Evolutionary conservation across 257 asterid genomes (phyloP).

Genomic region (Solanum lycopersicoides): DNA sequence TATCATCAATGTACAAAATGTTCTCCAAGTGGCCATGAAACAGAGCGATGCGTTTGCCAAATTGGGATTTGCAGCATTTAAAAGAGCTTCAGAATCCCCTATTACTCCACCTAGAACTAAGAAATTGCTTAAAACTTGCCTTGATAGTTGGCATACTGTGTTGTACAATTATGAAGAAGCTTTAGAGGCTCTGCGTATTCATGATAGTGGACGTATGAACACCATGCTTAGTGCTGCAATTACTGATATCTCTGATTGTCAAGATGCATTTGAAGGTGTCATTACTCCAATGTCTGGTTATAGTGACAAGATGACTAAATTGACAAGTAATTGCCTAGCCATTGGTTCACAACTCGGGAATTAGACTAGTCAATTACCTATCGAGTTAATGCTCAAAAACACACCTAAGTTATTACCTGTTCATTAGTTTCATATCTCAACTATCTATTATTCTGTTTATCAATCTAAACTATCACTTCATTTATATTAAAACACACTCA

Average conservation of each 20-base stretch:
- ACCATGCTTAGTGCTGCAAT: slow-evolving; percentile 16
- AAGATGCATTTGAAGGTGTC: not conserved
- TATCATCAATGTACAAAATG: not conserved
- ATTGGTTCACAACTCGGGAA: slow-evolving; percentile 1
- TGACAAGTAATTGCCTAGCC: slow-evolving; percentile 16
- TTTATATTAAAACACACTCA: not conserved
- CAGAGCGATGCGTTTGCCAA: slow-evolving; percentile 7
- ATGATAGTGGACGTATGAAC: slow-evolving; percentile 7
- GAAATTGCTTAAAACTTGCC: slow-evolving; percentile 5
- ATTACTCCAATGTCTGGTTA: not conserved
- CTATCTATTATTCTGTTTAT: not conserved
- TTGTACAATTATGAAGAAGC: slow-evolving; percentile 4
- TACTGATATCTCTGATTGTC: slow-evolving; percentile 10
- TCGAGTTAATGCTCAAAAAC: not conserved
- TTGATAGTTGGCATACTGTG: slow-evolving; percentile 10
- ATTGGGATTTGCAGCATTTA: not conserved
- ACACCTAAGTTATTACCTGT: not conserved
- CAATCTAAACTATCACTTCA: not conserved
- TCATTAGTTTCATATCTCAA: not conserved
- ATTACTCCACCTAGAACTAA: slow-evolving; percentile 3
- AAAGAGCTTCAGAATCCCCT: not conserved
- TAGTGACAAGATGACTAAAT: slow-evolving; percentile 9
- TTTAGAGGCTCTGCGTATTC: not conserved
- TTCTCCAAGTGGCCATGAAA: slow-evolving; percentile 6
- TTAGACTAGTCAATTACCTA: not conserved